Conservation (phyloP, 331 rosid genomes). For the Arachis monticola region DNA sequence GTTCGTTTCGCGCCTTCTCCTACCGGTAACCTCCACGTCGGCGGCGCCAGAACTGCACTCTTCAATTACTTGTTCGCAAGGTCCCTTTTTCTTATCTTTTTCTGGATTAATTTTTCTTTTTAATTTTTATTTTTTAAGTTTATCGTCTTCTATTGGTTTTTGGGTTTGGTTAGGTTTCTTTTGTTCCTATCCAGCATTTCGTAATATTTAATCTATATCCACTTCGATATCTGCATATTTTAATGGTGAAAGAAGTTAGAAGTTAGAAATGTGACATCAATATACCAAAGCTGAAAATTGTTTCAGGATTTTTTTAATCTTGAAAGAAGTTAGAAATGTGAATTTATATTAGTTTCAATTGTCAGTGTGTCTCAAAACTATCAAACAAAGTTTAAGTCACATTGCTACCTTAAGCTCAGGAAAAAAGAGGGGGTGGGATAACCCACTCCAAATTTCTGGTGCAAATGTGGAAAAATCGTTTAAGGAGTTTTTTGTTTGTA, state of each 20-base stretch:
- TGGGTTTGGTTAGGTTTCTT: neutral
- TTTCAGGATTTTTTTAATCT: too few relatives aligned
- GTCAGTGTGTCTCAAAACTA: too few relatives aligned
- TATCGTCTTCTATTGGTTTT: neutral
- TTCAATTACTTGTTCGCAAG: conserved; percentile 90
- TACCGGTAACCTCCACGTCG: conserved; percentile 92
- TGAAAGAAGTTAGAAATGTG: neutral
- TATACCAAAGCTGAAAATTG: too few relatives aligned
- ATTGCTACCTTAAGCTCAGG: too few relatives aligned
- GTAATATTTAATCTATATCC: neutral
- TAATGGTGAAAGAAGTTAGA: neutral
- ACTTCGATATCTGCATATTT: neutral
- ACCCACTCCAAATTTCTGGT: too few relatives aligned
- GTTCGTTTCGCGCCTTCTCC: conserved; percentile 98
- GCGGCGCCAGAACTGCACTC: conserved; percentile 98
- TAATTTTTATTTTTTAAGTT: neutral
- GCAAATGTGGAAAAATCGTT: too few relatives aligned
- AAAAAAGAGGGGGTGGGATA: too few relatives aligned
- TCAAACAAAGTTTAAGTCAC: too few relatives aligned
- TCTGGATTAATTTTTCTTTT: neutral
- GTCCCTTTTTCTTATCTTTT: conserved; percentile 34
- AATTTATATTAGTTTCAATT: neutral
- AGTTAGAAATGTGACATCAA: too few relatives aligned
- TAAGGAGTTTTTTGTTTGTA: too few relatives aligned
- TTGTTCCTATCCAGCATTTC: neutral